Evolutionary conservation across 2,329 filamentous ascomycete species (phyloP).

Genomic region (Verticillium dahliae): DNA sequence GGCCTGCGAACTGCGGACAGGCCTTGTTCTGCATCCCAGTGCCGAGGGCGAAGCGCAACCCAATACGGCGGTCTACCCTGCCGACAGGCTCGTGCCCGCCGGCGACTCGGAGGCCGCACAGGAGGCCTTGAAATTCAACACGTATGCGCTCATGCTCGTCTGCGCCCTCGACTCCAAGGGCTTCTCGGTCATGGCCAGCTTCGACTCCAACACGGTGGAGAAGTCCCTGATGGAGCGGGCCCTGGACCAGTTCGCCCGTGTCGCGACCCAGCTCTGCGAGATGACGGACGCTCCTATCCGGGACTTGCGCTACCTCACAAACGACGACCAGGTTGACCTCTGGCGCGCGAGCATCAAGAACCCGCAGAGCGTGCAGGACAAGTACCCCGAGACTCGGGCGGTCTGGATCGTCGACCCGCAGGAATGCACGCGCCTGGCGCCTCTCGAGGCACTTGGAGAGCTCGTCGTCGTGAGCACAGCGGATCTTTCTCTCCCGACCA

Average conservation of each 20-base stretch:
- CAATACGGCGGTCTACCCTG: slow-evolving; percentile 26
- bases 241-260: slow-evolving; percentile 42
- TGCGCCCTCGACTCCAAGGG: slow-evolving; percentile 51
- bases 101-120: slow-evolving; percentile 50
- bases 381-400: slow-evolving; percentile 18
- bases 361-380: slow-evolving; percentile 14
- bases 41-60: slow-evolving; percentile 18
- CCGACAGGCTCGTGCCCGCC: slow-evolving; percentile 46
- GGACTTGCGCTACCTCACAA: slow-evolving; percentile 25
- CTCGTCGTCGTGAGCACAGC: slow-evolving; percentile 29
- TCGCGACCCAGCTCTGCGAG: slow-evolving; percentile 42
- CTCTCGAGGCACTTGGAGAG: slow-evolving; percentile 35
- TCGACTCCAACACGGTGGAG: slow-evolving; percentile 54
- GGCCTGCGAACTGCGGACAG: slow-evolving; percentile 49
- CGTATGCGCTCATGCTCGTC: slow-evolving; percentile 59
- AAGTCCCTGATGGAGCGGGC: slow-evolving; percentile 44
- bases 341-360: slow-evolving; percentile 17
- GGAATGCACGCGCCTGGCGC: slow-evolving; percentile 26
- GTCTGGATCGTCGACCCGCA: slow-evolving; percentile 33
- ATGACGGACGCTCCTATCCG: slow-evolving; percentile 22
- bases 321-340: slow-evolving; percentile 26
- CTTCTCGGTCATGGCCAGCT: slow-evolving; percentile 56
- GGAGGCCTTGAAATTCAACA: slow-evolving; percentile 53
- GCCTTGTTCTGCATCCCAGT: slow-evolving; percentile 47
- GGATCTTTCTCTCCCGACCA: slow-evolving; percentile 15